Evolutionary conservation across 2,329 filamentous ascomycete species (phyloP).

Genomic region (Pyrenophora seminiperda): DNA sequence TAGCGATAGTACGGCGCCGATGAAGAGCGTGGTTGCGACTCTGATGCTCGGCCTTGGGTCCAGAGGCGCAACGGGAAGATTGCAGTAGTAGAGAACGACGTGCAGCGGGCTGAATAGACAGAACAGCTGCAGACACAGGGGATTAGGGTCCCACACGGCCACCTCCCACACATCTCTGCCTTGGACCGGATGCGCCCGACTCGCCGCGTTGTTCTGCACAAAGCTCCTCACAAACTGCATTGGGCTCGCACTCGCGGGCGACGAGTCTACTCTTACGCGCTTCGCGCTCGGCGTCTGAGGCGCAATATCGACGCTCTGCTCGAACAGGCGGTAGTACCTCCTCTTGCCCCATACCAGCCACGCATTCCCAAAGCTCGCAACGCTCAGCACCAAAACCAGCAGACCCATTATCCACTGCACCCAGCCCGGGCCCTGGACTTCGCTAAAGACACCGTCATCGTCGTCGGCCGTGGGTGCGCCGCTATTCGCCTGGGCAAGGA

Average conservation of each 20-base stretch:
- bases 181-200: constrained; percentile 81
- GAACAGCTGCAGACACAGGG: constrained; percentile 79
- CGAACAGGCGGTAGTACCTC: constrained; percentile 89
- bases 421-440: constrained; percentile 62
- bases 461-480: constrained; percentile 54
- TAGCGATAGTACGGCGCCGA: constrained; percentile 74
- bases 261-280: constrained; percentile 86
- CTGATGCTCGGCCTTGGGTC: constrained; percentile 85
- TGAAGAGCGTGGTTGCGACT: constrained; percentile 78
- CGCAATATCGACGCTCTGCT: constrained; percentile 76
- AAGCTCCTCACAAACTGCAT: constrained; percentile 74
- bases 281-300: constrained; percentile 83
- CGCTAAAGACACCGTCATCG: constrained; percentile 82
- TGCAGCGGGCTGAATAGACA: constrained; percentile 93
- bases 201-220: constrained; percentile 71
- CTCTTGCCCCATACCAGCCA: constrained; percentile 80
- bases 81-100: constrained; percentile 86
- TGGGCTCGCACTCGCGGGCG: constrained; percentile 77
- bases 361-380: constrained; percentile 74
- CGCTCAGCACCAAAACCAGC: constrained; percentile 70
- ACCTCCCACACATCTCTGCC: constrained; percentile 93
- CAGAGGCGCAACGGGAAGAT: constrained; percentile 75
- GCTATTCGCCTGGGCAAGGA: constrained; percentile 81
- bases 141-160: constrained; percentile 89
- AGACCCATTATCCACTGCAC: constrained; percentile 69